Evolutionary conservation across 441 rosid genomes (phyloP).

Genomic region (Erodium texanum): DNA sequence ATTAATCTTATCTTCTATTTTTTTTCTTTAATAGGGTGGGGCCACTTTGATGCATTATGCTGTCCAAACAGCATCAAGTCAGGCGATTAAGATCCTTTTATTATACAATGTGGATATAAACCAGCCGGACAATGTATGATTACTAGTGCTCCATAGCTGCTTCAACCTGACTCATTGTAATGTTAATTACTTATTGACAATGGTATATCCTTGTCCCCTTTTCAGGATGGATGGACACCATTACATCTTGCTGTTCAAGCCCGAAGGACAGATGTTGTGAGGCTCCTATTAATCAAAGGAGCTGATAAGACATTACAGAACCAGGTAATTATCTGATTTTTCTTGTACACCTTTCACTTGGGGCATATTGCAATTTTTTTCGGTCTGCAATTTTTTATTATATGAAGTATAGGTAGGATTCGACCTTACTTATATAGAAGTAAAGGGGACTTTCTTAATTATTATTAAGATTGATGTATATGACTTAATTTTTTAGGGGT

Average conservation of each 20-base stretch:
- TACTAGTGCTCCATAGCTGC: constrained; percentile 9
- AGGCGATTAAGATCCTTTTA: constrained; percentile 66
- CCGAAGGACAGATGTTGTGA: constrained; percentile 66
- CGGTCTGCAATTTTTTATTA: too few relatives aligned
- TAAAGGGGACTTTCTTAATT: too few relatives aligned
- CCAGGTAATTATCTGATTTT: constrained; percentile 34
- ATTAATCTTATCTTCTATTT: constrained; percentile 1
- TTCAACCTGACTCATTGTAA: neutral
- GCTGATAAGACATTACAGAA: constrained; percentile 57
- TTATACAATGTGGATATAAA: constrained; percentile 76
- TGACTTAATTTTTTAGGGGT: too few relatives aligned
- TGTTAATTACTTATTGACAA: neutral
- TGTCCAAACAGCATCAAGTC: constrained; percentile 65
- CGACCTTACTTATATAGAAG: too few relatives aligned
- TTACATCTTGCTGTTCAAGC: constrained; percentile 86
- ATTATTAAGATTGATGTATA: too few relatives aligned
- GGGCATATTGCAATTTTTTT: neutral
- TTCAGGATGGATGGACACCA: constrained; percentile 94
- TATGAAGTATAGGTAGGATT: too few relatives aligned
- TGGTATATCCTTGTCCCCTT: constrained; percentile 9
- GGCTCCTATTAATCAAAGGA: constrained; percentile 69
- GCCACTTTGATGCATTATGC: constrained; percentile 90
- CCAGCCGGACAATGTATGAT: constrained; percentile 66
- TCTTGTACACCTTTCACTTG: neutral
- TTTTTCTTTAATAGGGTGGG: constrained; percentile 48